Percentiles rank a stretch among this genome's conserved stretches.
These are phyloP conservation scores for Mucor racemosus DNA, from an alignment of 371 early-diverging fungal genomes.

Conservation along the genomic window DNA sequence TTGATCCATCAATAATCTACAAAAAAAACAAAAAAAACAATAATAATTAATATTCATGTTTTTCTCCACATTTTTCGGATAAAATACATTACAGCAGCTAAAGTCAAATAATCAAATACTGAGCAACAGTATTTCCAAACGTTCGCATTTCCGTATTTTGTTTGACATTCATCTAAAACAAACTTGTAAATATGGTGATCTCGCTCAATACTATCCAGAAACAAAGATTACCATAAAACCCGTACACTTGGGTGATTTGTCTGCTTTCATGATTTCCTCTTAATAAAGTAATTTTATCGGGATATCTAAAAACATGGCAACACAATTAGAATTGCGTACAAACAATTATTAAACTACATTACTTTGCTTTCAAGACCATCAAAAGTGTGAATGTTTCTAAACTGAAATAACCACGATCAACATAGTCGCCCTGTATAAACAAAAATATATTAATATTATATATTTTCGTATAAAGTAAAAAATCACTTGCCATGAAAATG, in stretches of 20 bases:
- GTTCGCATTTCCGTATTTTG: constrained; percentile 97
- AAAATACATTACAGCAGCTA: too few relatives aligned
- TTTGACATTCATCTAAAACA: constrained; percentile 92
- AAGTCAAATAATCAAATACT: constrained; percentile 72
- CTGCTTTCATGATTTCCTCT: constrained; percentile 99
- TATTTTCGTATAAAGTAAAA: not conserved
- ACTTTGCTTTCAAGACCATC: constrained; percentile 95
- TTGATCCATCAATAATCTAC: constrained; percentile 60
- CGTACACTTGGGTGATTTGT: constrained; percentile 99
- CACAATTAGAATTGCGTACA: not conserved
- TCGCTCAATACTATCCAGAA: not conserved
- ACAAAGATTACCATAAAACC: constrained; percentile 82
- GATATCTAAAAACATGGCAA: constrained; percentile 49
- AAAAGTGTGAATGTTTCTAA: constrained; percentile 98
- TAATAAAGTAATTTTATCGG: constrained; percentile 95
- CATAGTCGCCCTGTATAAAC: constrained; percentile 89
- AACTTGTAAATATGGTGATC: not conserved
- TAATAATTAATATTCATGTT: not conserved
- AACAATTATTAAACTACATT: constrained; percentile 23
- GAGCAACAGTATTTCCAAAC: constrained; percentile 99
- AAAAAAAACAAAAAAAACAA: not conserved
- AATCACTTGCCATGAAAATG: constrained; percentile 90
- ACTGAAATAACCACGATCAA: constrained; percentile 99
- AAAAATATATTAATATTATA: not conserved
- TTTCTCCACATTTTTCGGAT: not conserved